phyloP scores from a whole-genome alignment of 116 monocot genomes.

The Posidonia oceanica region DNA sequence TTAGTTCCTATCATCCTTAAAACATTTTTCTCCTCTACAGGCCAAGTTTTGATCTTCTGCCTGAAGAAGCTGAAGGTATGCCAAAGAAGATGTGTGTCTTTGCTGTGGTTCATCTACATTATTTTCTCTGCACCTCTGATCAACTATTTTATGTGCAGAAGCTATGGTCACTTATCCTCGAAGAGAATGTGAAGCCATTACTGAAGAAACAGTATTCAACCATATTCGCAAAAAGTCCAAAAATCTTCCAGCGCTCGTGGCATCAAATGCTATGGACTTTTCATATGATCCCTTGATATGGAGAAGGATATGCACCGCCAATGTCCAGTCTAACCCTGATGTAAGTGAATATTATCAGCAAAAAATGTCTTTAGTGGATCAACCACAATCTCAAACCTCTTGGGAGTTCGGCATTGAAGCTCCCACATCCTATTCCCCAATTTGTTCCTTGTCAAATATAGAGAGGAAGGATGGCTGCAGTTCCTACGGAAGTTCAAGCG shows the following conservation, averaged over 20 bases:
- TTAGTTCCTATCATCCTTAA: not conserved
- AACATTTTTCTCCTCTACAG: conserved; percentile 13
- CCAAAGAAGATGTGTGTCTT: too few species aligned
- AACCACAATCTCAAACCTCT: not conserved
- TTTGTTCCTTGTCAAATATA: not conserved
- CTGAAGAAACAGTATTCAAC: conserved; percentile 48
- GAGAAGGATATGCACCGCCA: conserved; percentile 10
- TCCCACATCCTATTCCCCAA: not conserved
- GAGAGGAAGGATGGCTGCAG: not conserved
- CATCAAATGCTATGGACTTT: conserved; percentile 37
- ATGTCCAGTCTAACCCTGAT: not conserved
- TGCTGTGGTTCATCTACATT: too few species aligned
- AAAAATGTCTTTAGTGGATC: not conserved
- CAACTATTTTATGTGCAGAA: not conserved
- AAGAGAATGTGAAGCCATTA: conserved; percentile 21
- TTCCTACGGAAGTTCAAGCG: not conserved
- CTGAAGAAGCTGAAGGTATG: conserved; percentile 52
- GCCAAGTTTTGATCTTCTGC: conserved; percentile 64
- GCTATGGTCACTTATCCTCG: not conserved
- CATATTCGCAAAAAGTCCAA: conserved; percentile 90
- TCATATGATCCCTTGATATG: conserved; percentile 38
- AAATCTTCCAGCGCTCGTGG: conserved; percentile 43
- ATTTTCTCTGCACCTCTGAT: too few species aligned
- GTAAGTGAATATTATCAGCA: not conserved
- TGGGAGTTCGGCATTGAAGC: not conserved